Evolutionary conservation across 441 rosid genomes (phyloP), one percentile per base, ranked within the genome.

Genomic region (Gossypium schwendimanii): DNA sequence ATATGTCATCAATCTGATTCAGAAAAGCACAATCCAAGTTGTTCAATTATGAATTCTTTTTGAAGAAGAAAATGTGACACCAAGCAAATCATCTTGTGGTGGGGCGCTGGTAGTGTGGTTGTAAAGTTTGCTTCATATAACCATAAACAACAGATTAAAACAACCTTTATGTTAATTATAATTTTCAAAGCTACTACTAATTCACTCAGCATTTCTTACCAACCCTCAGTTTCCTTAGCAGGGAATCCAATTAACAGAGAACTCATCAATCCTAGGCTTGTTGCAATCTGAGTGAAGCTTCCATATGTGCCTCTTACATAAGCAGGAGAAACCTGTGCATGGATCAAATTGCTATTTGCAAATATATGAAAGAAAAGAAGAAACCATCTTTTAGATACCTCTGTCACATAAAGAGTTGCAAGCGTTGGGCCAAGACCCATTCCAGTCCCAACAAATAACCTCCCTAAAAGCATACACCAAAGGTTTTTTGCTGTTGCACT

Each of bases 231-330:
- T 59, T 87, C 92, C 84, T 87, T 87, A 20, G 94, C 88, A 55
- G 96, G 96, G 64, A 91, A 82, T 79, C 99, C 98, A 75, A 92
- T 77, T 79, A 87, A 89, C 69, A 93, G 85, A 54, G 97, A 77
- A 23, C 77, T 91, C 85, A 95, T 67, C 79, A 95, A 84, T 81
- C 99, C 99, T 78, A 93, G 78, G 82, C 97, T 88, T 54, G 91
- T 84, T n/a, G 97, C 93, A 78, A 95, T 93, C 80, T 95, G 97
- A 60, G 91, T 86, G 81, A 85, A 85, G 84, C 99, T 93, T 76
- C 99, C 99, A 84, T 87, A 93, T 14, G 99, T 86, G 67, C 97
- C 98, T 90, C 99, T 90, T 47, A 93, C 91, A 78, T 80, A 87
- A 75, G 94, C 77, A 49, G 99, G 99, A 70, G 98, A 91, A 76